phyloP scores from a whole-genome alignment of 2,329 filamentous ascomycete species.

The Aspergillus calidoustus region DNA sequence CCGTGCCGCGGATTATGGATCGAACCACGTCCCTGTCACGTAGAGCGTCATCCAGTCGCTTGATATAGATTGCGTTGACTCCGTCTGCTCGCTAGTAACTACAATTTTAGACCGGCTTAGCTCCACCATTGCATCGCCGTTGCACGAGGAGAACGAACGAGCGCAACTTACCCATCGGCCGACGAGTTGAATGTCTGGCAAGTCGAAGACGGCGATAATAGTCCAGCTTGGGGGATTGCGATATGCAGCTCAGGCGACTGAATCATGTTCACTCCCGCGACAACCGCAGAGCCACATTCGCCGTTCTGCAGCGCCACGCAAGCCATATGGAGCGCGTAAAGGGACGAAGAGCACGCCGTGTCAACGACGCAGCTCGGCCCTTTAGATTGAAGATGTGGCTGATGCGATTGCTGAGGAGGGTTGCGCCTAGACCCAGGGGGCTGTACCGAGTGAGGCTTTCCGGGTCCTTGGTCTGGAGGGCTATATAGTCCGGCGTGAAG shows the following conservation, averaged over 20 bases:
- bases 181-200: conserved; percentile 41
- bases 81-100: conserved; percentile 41
- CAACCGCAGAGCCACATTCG: conserved; percentile 29
- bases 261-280: conserved; percentile 32
- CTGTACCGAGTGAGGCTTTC: conserved; percentile 8
- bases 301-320: conserved; percentile 29
- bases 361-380: conserved; percentile 32
- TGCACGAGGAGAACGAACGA: too few species aligned
- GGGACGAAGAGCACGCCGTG: conserved; percentile 46
- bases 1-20: conserved; percentile 20
- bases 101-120: too few species aligned
- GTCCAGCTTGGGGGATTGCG: conserved; percentile 34
- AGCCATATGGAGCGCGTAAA: conserved; percentile 46
- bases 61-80: conserved; percentile 37
- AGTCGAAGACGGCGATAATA: conserved; percentile 38
- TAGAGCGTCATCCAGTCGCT: conserved; percentile 36
- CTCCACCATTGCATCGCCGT: too few species aligned
- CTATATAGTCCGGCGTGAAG: conserved; percentile 22
- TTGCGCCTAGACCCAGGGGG: conserved; percentile 22
- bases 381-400: conserved; percentile 43
- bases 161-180: conserved; percentile 33
- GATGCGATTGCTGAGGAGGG: conserved; percentile 30
- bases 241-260: conserved; percentile 26
- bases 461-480: conserved; percentile 20
- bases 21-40: conserved; percentile 27